Percentiles rank a stretch among this genome's conserved stretches.
Conservation (phyloP, 306 rosid species). For the Sicyos edulis region DNA sequence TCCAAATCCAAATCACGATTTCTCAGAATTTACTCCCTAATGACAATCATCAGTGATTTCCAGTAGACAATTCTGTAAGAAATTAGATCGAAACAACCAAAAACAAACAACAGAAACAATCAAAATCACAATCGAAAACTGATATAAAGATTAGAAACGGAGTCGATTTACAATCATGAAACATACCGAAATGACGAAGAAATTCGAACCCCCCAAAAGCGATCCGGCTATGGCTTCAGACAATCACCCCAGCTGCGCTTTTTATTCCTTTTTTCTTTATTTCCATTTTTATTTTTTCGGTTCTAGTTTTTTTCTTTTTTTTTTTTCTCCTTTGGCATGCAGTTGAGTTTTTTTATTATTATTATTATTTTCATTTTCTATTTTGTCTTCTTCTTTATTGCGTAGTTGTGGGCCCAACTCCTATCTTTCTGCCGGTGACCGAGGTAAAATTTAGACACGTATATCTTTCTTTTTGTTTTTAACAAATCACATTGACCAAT, state of each 20-base stretch:
- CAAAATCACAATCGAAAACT: neutral
- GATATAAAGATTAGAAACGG: neutral
- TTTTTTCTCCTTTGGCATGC: no score
- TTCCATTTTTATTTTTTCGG: neutral
- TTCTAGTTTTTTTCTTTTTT: no score
- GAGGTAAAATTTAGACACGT: neutral
- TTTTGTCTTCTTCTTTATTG: no score
- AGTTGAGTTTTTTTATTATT: no score
- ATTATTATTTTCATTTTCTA: no score
- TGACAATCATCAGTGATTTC: slow-evolving; percentile 1
- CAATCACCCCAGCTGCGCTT: neutral
- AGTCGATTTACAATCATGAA: no score
- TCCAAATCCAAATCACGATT: neutral
- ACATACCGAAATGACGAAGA: slow-evolving; percentile 3
- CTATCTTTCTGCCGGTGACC: neutral
- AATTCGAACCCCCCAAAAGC: slow-evolving; percentile 15
- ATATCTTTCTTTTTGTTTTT: neutral
- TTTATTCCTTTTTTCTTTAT: neutral
- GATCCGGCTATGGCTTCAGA: neutral
- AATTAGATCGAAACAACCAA: neutral
- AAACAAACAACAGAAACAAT: neutral
- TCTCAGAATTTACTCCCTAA: neutral
- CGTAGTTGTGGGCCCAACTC: neutral
- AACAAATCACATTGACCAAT: neutral
- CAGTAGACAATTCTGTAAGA: neutral